phyloP scores from a whole-genome alignment of 345 rosid species.

The Arabis alpina region DNA sequence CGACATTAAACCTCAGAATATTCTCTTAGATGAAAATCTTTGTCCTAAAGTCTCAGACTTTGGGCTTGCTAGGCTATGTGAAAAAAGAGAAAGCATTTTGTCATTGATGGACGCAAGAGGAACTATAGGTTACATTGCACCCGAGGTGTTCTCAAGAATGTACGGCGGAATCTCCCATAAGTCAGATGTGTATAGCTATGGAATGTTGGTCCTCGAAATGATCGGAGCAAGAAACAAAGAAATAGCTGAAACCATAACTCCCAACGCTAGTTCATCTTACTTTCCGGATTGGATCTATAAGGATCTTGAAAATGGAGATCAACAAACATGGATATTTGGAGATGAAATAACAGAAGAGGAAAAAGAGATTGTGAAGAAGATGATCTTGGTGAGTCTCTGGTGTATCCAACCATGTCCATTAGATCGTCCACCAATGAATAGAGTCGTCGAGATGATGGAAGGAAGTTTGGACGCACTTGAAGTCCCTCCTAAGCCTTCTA shows the following conservation, averaged over 20 bases:
- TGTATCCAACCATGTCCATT: too few species aligned
- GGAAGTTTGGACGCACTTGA: constrained; percentile 4
- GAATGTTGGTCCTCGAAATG: constrained; percentile 52
- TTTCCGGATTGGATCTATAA: constrained; percentile 21
- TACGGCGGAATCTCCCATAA: constrained; percentile 46
- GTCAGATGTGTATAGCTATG: constrained; percentile 51
- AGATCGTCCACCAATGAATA: too few species aligned
- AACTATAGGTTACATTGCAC: constrained; percentile 53
- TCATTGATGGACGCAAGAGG: constrained; percentile 46
- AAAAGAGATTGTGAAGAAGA: too few species aligned
- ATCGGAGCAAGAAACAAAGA: constrained; percentile 39
- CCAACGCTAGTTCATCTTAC: constrained; percentile 3
- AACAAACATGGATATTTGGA: background rate
- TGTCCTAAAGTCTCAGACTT: constrained; percentile 52
- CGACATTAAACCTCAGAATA: constrained; percentile 55
- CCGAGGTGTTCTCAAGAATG: constrained; percentile 40
- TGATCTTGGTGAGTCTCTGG: too few species aligned
- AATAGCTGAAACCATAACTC: background rate
- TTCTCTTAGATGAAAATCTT: constrained; percentile 44
- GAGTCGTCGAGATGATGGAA: constrained; percentile 15
- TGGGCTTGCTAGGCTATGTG: constrained; percentile 51
- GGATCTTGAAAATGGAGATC: constrained; percentile 3
- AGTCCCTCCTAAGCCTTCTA: constrained; percentile 5
- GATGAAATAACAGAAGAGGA: too few species aligned
- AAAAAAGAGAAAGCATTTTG: constrained; percentile 38